phyloP scores from a whole-genome alignment of 495 filamentous ascomycete species.

The Chaetomium tenue region DNA sequence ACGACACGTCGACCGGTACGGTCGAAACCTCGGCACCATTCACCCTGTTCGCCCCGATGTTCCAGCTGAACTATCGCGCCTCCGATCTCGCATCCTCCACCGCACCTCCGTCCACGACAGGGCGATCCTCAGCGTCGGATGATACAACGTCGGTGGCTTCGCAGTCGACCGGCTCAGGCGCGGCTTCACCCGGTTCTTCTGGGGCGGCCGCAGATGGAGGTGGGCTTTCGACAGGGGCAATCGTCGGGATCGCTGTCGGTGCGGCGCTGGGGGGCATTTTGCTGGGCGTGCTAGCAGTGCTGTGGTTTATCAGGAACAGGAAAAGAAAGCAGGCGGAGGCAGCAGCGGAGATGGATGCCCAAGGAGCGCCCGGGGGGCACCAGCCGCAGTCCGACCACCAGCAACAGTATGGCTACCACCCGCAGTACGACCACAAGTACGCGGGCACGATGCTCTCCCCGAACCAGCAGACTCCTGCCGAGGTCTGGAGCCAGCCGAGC shows the following conservation, averaged over 20 bases:
- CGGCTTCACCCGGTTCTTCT: not conserved
- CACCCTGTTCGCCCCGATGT: conserved; percentile 6
- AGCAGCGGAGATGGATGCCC: not conserved
- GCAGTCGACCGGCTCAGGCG: not conserved
- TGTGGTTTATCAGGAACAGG: not conserved
- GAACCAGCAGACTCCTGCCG: not conserved
- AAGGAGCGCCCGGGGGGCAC: no score
- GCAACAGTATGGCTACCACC: no score
- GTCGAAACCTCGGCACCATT: not conserved
- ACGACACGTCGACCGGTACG: not conserved
- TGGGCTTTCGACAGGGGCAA: conserved; percentile 3
- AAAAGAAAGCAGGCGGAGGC: no score
- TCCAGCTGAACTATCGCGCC: conserved; percentile 13
- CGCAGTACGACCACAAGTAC: not conserved
- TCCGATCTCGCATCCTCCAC: not conserved
- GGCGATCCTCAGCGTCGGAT: not conserved
- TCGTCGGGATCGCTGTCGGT: not conserved
- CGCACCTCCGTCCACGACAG: not conserved
- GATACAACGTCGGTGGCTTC: not conserved
- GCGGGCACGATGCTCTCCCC: no score
- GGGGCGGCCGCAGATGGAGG: not conserved
- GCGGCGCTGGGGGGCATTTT: conserved; percentile 6
- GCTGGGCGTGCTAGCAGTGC: not conserved
- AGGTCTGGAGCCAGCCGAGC: not conserved
- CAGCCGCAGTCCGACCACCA: not conserved